Evolutionary conservation across 352 stramenopile species (phyloP).

Genomic region (Phytophthora vignae): DNA sequence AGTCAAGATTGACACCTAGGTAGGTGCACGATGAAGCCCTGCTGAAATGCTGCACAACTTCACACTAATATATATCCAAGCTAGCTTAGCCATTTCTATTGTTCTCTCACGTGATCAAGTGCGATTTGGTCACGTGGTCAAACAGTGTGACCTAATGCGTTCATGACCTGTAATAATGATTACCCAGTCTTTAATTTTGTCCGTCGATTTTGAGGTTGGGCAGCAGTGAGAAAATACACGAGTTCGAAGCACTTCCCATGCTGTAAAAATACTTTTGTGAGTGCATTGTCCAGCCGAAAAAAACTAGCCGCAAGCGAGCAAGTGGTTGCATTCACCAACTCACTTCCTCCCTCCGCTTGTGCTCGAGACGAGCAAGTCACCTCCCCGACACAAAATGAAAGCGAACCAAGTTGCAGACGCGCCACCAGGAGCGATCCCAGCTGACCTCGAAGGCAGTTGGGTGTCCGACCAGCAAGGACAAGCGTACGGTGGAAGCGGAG

Average conservation of each 20-base stretch:
- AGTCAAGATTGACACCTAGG: too few relatives aligned
- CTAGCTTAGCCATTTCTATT: too few relatives aligned
- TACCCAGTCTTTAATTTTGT: too few relatives aligned
- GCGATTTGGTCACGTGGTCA: too few relatives aligned
- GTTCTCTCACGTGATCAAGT: too few relatives aligned
- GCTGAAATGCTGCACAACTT: too few relatives aligned
- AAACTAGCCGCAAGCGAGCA: conserved; percentile 17
- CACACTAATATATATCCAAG: too few relatives aligned
- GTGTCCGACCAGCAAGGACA: conserved; percentile 9
- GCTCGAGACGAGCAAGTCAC: background rate
- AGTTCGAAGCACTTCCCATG: background rate
- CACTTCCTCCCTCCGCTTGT: background rate
- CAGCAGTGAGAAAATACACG: background rate
- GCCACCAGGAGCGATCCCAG: conserved; percentile 21
- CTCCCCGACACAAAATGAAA: conserved; percentile 14
- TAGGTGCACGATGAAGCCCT: too few relatives aligned
- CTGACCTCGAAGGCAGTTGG: conserved; percentile 35
- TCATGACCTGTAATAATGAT: too few relatives aligned
- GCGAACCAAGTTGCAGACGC: conserved; percentile 21
- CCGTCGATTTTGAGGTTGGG: background rate
- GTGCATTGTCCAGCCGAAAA: conserved; percentile 5
- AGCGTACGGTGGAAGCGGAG: conserved; percentile 12
- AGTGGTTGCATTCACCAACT: conserved; percentile 24
- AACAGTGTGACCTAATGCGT: too few relatives aligned
- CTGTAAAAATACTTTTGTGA: conserved; percentile 30